These are phyloP conservation scores for Aspergillus tanneri DNA, from an alignment of 2,329 filamentous ascomycete genomes.

Conservation along the genomic window DNA sequence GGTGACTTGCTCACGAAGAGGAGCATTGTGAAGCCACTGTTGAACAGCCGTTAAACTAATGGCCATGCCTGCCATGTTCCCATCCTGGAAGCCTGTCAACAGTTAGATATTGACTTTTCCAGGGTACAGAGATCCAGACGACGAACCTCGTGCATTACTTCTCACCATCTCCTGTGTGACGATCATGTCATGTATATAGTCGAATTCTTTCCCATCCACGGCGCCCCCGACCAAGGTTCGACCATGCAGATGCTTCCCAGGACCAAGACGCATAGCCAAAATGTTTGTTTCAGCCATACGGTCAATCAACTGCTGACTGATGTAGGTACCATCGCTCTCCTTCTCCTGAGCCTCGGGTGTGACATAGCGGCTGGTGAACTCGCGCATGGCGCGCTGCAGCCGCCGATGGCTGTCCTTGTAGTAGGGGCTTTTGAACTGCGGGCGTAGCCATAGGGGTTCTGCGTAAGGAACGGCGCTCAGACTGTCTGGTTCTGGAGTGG, in stretches of 20 bases:
- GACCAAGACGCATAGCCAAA: constrained; percentile 78
- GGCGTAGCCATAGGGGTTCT: constrained; percentile 78
- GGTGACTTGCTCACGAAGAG: constrained; percentile 65
- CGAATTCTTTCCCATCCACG: constrained; percentile 75
- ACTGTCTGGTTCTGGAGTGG: constrained; percentile 68
- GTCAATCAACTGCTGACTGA: constrained; percentile 70
- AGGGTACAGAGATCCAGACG: neutral
- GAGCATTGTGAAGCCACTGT: constrained; percentile 70
- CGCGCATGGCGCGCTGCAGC: constrained; percentile 67
- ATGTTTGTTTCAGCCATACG: constrained; percentile 72
- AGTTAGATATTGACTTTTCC: constrained; percentile 1
- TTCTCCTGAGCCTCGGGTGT: constrained; percentile 73
- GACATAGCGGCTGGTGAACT: constrained; percentile 71
- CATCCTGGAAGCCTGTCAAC: constrained; percentile 68
- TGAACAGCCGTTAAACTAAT: constrained; percentile 78
- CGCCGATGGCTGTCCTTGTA: constrained; percentile 71
- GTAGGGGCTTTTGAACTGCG: constrained; percentile 75
- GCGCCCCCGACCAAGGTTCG: constrained; percentile 66
- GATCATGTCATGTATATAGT: constrained; percentile 83
- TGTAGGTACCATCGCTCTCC: constrained; percentile 70
- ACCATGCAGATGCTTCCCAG: constrained; percentile 76
- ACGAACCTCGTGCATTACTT: constrained; percentile 61
- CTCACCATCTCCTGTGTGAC: constrained; percentile 71
- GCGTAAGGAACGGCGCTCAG: constrained; percentile 77
- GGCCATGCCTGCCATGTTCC: constrained; percentile 82